phyloP scores from a whole-genome alignment of 805 yeast species.

The Ogataea philodendri region DNA sequence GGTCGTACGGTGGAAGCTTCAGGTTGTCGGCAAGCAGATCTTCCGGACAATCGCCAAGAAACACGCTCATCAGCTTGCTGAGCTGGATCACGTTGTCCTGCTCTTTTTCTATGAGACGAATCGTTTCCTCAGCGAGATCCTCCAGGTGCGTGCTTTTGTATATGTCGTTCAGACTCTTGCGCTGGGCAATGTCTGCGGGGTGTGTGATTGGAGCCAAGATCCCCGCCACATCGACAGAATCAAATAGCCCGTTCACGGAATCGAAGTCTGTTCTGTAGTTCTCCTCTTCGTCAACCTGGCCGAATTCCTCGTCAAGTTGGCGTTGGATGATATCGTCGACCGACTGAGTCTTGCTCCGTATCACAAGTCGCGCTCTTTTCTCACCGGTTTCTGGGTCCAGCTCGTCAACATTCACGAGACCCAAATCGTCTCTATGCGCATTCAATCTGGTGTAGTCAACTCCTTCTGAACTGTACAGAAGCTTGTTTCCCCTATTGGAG shows the following conservation, averaged over 20 bases:
- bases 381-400: conserved; percentile 18
- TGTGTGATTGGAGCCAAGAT: conserved; percentile 75
- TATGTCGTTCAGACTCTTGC: conserved; percentile 65
- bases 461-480: conserved; percentile 24
- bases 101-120: conserved; percentile 77
- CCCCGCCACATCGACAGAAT: conserved; percentile 50
- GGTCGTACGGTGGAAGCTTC: conserved; percentile 68
- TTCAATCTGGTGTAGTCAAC: conserved; percentile 26
- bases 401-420: conserved; percentile 21
- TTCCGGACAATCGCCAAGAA: conserved; percentile 84
- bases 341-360: conserved; percentile 26
- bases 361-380: conserved; percentile 25
- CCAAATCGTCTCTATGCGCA: conserved; percentile 24
- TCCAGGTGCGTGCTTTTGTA: conserved; percentile 57
- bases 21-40: conserved; percentile 62
- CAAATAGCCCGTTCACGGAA: conserved; percentile 43
- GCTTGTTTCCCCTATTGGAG: conserved; percentile 35
- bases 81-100: conserved; percentile 73
- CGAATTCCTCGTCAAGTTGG: conserved; percentile 32
- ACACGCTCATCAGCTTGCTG: conserved; percentile 67
- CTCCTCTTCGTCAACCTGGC: conserved; percentile 18
- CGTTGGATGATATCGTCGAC: conserved; percentile 26
- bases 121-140: conserved; percentile 66
- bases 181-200: conserved; percentile 74
- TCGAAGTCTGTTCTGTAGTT: conserved; percentile 24